Percentiles rank a stretch among this genome's conserved stretches.
Evolutionary conservation across 495 filamentous ascomycete species (phyloP).

Genomic region (Tuber brumale): DNA sequence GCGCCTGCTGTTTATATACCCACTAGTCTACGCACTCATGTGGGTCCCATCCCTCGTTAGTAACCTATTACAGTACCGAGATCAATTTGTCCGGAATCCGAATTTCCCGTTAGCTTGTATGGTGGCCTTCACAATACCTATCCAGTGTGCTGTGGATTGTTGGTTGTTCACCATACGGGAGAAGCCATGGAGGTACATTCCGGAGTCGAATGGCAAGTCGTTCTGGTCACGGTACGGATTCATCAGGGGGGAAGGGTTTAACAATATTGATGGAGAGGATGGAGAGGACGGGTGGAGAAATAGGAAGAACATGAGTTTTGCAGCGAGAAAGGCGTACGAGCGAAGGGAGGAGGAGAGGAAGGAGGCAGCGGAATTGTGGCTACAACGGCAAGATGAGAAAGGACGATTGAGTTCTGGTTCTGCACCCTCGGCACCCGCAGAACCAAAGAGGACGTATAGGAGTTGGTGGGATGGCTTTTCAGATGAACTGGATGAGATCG

Average conservation of each 20-base stretch:
- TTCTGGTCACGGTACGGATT: constrained; percentile 41
- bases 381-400: constrained; percentile 24
- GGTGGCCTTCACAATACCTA: constrained; percentile 51
- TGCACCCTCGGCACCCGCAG: not conserved
- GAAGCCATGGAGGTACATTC: constrained; percentile 61
- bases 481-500: constrained; percentile 31
- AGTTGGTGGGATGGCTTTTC: constrained; percentile 31
- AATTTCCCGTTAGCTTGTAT: constrained; percentile 52
- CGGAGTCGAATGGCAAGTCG: constrained; percentile 44
- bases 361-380: constrained; percentile 39
- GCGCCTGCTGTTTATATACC: constrained; percentile 64
- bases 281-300: constrained; percentile 33
- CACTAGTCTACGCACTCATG: constrained; percentile 60
- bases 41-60: constrained; percentile 66
- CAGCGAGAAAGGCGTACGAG: constrained; percentile 40
- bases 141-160: constrained; percentile 62
- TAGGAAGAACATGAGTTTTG: constrained; percentile 38
- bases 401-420: constrained; percentile 8
- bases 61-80: constrained; percentile 56
- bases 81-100: constrained; percentile 49
- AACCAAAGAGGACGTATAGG: constrained; percentile 15
- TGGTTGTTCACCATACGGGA: constrained; percentile 60
- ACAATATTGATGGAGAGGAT: constrained; percentile 12
- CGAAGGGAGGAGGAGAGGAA: constrained; percentile 38
- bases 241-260: constrained; percentile 24